Conservation (phyloP, 2,329 filamentous ascomycete species). For the Aspergillus alliaceus region DNA sequence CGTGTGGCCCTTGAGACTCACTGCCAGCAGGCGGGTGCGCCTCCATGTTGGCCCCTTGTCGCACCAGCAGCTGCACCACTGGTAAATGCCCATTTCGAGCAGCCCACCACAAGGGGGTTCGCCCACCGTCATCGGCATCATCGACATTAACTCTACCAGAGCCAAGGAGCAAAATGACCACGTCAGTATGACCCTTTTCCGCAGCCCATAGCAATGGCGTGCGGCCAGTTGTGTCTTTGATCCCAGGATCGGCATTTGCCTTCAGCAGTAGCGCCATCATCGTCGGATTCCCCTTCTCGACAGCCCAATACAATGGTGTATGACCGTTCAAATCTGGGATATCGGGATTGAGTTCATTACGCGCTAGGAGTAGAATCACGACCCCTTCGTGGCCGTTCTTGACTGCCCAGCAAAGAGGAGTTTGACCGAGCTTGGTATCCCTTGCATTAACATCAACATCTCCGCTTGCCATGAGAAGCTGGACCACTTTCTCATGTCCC, state of each 20-base stretch:
- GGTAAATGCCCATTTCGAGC: conserved; percentile 21
- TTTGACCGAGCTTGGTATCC: conserved; percentile 14
- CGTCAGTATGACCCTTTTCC: conserved; percentile 18
- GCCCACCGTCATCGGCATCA: conserved; percentile 16
- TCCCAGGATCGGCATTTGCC: conserved; percentile 12
- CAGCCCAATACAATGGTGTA: conserved; percentile 19
- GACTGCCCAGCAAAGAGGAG: conserved; percentile 21
- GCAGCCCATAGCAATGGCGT: conserved; percentile 17
- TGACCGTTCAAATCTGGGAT: conserved; percentile 12
- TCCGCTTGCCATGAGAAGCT: conserved; percentile 14
- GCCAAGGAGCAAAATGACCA: conserved; percentile 25
- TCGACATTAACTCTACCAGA: conserved; percentile 21
- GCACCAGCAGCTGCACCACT: conserved; percentile 20
- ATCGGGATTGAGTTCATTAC: conserved; percentile 17
- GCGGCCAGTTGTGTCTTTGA: conserved; percentile 7
- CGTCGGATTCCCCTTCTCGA: conserved; percentile 18
- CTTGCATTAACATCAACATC: conserved; percentile 15
- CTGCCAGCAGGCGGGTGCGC: conserved; percentile 7
- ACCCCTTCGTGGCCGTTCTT: conserved; percentile 18
- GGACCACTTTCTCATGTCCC: conserved; percentile 21
- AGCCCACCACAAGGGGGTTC: conserved; percentile 24
- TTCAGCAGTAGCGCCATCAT: conserved; percentile 23
- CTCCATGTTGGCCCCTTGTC: conserved; percentile 19
- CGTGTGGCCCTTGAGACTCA: conserved; percentile 8
- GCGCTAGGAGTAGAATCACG: conserved; percentile 12